A percentile compares a stretch with the other conserved stretches of the same genome.
Evolutionary conservation across 2,329 filamentous ascomycete species (phyloP).

Genomic region (Camillea tinctor): DNA sequence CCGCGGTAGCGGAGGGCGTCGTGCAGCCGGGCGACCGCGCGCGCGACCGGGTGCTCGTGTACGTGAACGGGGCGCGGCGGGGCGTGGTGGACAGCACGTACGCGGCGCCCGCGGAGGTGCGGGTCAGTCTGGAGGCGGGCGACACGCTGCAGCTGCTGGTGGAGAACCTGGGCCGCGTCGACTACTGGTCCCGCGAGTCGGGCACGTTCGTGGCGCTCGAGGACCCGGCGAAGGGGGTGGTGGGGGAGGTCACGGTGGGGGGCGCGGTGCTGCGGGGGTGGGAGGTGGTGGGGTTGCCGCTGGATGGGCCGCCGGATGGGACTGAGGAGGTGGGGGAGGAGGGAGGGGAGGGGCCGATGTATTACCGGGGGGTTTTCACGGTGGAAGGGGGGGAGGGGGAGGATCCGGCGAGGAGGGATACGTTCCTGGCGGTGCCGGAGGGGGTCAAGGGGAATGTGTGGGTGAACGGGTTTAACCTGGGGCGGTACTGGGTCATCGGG

Average conservation of each 20-base stretch:
- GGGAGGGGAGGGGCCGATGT: conserved; percentile 18
- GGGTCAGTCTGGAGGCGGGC: conserved; percentile 36
- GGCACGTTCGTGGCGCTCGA: conserved; percentile 33
- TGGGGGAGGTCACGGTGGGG: conserved; percentile 42
- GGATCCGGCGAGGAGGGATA: conserved; percentile 25
- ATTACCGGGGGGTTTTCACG: conserved; percentile 33
- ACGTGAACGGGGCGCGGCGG: conserved; percentile 40
- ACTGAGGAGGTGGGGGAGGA: neutral
- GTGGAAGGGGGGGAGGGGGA: conserved; percentile 28
- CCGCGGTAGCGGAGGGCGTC: conserved; percentile 26
- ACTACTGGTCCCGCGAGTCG: conserved; percentile 39
- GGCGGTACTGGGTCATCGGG: conserved; percentile 46
- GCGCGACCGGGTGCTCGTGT: conserved; percentile 46
- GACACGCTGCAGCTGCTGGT: conserved; percentile 44
- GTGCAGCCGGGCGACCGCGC: conserved; percentile 45
- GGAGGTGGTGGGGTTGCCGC: conserved; percentile 39
- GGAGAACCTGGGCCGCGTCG: conserved; percentile 51
- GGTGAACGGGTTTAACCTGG: conserved; percentile 46
- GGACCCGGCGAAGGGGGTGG: conserved; percentile 47
- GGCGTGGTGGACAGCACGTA: conserved; percentile 50
- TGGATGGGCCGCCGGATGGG: conserved; percentile 27
- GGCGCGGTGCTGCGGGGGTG: conserved; percentile 34
- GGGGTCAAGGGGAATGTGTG: conserved; percentile 46
- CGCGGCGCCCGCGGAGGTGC: conserved; percentile 36
- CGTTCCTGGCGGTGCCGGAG: conserved; percentile 39